Percentiles rank a stretch among this genome's conserved stretches.
These are phyloP conservation scores for Trametes hirsuta DNA, from an alignment of 1,284 basidiomycete genomes.

Conservation along the genomic window DNA sequence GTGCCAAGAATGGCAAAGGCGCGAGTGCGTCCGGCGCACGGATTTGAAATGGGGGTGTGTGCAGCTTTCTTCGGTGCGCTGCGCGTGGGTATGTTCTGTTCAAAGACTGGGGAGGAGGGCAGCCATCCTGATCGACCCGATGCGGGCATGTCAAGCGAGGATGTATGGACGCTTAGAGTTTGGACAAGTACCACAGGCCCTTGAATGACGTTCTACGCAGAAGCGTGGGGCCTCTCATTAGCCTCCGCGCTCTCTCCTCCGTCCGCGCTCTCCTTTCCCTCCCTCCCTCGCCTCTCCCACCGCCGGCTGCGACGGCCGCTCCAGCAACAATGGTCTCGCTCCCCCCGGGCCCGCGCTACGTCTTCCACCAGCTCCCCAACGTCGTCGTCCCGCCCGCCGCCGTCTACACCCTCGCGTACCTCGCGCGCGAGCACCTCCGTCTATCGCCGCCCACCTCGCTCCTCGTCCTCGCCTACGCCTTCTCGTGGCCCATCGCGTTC, in stretches of 20 bases:
- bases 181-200: neutral
- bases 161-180: neutral
- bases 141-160: too few relatives aligned
- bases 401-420: constrained; percentile 5
- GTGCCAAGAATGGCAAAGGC: too few relatives aligned
- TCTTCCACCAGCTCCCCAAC: constrained; percentile 16
- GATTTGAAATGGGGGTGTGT: too few relatives aligned
- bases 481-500: constrained; percentile 21
- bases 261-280: neutral
- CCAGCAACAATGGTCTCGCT: constrained; percentile 7
- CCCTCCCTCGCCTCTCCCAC: neutral
- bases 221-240: neutral
- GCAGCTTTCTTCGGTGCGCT: too few relatives aligned
- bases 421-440: constrained; percentile 10
- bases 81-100: too few relatives aligned
- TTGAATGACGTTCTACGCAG: neutral
- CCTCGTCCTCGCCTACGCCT: constrained; percentile 5
- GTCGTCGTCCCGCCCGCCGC: constrained; percentile 11
- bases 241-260: neutral
- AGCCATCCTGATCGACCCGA: too few relatives aligned
- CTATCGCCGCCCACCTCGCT: constrained; percentile 5
- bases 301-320: neutral
- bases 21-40: too few relatives aligned
- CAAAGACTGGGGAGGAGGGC: too few relatives aligned
- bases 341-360: constrained; percentile 20